Evolutionary conservation across 805 yeast genomes (phyloP), one percentile per base, ranked within the genome.

Genomic region (Komagataella kurtzmanii): DNA sequence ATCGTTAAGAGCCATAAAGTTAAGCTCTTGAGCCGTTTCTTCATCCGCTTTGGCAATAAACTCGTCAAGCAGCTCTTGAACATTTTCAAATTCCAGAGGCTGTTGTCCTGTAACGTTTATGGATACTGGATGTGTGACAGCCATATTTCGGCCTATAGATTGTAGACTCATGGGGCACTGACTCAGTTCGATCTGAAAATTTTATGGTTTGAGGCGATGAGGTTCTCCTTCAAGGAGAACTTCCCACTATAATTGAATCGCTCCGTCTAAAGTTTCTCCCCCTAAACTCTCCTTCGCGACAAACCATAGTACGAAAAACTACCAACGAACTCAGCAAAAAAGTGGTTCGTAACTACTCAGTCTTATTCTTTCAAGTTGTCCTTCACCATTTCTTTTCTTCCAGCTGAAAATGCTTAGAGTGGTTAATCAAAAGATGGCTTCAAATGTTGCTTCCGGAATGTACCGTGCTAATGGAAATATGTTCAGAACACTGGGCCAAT

Each of bases 71-170:
- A 60, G 49, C 40, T 46, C 49, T 52, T 61, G 65, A 0, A 61
- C 61, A 48, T 58, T 57, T 4, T 59, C 61, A 18, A 52, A 50
- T 7, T 54, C 55, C 17, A 65, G 24, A 3, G 59, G 46, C 3
- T 36, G 51, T 1, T 58, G 44, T 24, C 50, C 53, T 21, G 58
- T 24, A 4, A 72, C 63, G 18, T 65, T 68, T 3, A 72, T 61
- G 21, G 71, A 63, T 1, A 75, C 73, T 7, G 83, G 81, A 1
- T 72, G 65, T 52, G 75, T 74, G 24, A 77, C 71, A 1, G 77
- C 74, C 6, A 74, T 69, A 24, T 70, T 30, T 24, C 50, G 17
- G 21, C 47, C 48, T 24, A 36, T 30, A 30, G 40, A n/a, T 23
- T 47, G 24, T 36, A 30, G 45, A 50, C 43, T 17, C 17, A 24